phyloP scores from a whole-genome alignment of 2,329 filamentous ascomycete species.

The Penicillium corylophilum region DNA sequence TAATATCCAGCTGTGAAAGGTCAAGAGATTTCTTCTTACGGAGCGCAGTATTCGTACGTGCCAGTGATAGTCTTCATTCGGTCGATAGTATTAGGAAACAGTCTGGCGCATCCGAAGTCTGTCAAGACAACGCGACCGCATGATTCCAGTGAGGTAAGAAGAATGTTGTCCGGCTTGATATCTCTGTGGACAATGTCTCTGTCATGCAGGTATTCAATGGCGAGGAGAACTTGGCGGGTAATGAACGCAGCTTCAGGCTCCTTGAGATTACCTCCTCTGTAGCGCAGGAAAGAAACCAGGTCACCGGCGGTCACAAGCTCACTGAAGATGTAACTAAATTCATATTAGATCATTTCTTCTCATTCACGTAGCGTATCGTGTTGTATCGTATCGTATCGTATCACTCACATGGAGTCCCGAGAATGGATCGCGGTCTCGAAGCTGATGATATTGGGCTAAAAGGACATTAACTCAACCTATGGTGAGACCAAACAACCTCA shows the following conservation, averaged over 20 bases:
- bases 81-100: constrained; percentile 25
- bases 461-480: background rate
- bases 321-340: constrained; percentile 57
- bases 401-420: constrained; percentile 49
- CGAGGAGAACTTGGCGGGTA: constrained; percentile 56
- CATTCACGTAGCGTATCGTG: too few relatives aligned
- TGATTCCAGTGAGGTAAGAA: constrained; percentile 55
- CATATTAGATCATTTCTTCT: background rate
- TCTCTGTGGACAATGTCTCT: constrained; percentile 60
- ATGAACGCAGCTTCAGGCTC: constrained; percentile 56
- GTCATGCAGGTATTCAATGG: constrained; percentile 58
- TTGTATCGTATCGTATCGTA: background rate
- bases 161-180: constrained; percentile 63
- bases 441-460: constrained; percentile 58
- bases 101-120: constrained; percentile 59
- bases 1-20: background rate
- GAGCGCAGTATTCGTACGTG: constrained; percentile 58
- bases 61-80: constrained; percentile 58
- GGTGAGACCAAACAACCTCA: background rate
- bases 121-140: constrained; percentile 58
- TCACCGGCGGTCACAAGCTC: constrained; percentile 62
- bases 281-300: constrained; percentile 59
- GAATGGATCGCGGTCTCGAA: constrained; percentile 58
- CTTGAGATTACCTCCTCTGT: constrained; percentile 46
- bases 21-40: constrained; percentile 46